A percentile compares a stretch with the other conserved stretches of the same genome.
These are phyloP conservation scores for Trypanosoma melophagium DNA, from an alignment of 208 protist genomes.

Conservation along the genomic window DNA sequence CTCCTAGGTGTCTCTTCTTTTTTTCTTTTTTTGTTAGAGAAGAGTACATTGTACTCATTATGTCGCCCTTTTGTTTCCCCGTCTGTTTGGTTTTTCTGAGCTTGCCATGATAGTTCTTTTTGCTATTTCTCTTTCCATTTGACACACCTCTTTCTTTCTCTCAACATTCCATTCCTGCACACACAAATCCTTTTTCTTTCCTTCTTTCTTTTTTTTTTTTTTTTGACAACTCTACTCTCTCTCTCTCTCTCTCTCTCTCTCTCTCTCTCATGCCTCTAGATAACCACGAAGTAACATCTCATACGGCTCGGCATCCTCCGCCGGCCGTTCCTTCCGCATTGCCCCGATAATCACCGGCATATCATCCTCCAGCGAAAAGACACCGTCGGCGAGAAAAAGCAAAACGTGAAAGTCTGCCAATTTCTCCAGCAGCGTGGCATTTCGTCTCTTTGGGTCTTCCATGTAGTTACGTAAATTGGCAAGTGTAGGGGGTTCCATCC, in stretches of 20 bases:
- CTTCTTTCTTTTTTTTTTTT: conserved; percentile 11
- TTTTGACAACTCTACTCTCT: conserved; percentile 12
- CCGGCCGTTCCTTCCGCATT: conserved; percentile 41
- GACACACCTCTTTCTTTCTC: no score
- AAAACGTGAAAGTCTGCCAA: conserved; percentile 92
- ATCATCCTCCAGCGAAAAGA: conserved; percentile 61
- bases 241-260: neutral
- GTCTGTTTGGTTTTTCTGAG: no score
- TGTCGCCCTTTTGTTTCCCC: no score
- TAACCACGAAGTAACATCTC: conserved; percentile 47
- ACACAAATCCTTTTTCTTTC: neutral
- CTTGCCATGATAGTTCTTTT: neutral
- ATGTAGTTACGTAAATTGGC: conserved; percentile 78
- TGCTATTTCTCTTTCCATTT: no score
- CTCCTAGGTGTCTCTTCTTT: no score
- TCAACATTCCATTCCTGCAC: no score
- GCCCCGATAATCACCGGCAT: conserved; percentile 51
- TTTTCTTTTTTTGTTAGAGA: no score
- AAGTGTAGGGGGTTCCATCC: conserved; percentile 68
- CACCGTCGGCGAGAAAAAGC: conserved; percentile 67
- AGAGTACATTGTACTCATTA: no score
- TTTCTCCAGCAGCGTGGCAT: conserved; percentile 63
- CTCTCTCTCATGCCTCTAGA: conserved; percentile 24
- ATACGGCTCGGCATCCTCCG: conserved; percentile 44
- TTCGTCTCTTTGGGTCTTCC: conserved; percentile 69